phyloP scores from a whole-genome alignment of 768 basidiomycete genomes.

The Tylopilus sp. region DNA sequence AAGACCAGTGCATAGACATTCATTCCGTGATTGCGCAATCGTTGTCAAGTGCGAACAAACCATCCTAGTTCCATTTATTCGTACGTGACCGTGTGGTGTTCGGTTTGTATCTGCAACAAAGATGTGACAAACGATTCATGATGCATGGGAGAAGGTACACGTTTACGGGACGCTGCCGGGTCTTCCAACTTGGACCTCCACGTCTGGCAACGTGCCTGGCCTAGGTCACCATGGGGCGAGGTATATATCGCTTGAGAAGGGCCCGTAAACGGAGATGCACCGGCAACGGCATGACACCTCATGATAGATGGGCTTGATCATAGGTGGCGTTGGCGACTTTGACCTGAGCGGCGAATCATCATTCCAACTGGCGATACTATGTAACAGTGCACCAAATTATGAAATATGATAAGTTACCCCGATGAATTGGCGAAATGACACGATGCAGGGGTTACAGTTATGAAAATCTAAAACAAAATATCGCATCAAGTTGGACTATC shows the following conservation, averaged over 20 bases:
- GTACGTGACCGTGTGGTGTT: neutral
- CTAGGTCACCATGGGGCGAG: too few relatives aligned
- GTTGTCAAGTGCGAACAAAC: slow-evolving; percentile 36
- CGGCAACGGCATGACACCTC: neutral
- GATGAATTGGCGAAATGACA: neutral
- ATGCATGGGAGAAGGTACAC: too few relatives aligned
- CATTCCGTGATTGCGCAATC: slow-evolving; percentile 73
- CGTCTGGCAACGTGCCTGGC: too few relatives aligned
- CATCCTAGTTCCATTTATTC: slow-evolving; percentile 3
- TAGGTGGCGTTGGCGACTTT: neutral
- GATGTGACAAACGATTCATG: neutral
- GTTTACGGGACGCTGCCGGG: too few relatives aligned
- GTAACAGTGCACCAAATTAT: neutral
- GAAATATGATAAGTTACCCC: slow-evolving; percentile 26
- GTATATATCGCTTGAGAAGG: too few relatives aligned
- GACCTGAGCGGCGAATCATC: neutral
- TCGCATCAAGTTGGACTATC: slow-evolving; percentile 1
- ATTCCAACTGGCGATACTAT: neutral
- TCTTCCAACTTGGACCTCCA: too few relatives aligned
- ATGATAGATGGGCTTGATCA: too few relatives aligned
- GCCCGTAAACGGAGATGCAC: too few relatives aligned
- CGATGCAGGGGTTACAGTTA: neutral
- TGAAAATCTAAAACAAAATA: neutral
- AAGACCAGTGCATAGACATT: slow-evolving; percentile 68
- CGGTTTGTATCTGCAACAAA: neutral